Evolutionary conservation across 352 stramenopile genomes (phyloP).

Genomic region (Phytophthora pinifolia): DNA sequence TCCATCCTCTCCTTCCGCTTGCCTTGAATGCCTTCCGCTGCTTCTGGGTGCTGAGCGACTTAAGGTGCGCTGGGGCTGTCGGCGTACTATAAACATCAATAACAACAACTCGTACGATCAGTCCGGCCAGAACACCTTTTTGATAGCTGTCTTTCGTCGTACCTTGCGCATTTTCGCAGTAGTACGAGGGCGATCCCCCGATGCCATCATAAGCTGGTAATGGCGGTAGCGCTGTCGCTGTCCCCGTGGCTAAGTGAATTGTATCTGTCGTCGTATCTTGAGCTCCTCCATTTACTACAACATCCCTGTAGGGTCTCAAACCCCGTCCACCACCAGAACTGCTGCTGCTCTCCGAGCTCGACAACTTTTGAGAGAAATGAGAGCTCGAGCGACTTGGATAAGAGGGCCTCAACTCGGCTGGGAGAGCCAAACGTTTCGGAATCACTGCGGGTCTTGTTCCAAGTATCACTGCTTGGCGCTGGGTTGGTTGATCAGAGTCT

Average conservation of each 20-base stretch:
- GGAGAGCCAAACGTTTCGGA: constrained; percentile 16
- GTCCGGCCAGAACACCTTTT: constrained; percentile 2
- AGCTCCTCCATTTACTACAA: neutral
- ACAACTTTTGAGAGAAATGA: neutral
- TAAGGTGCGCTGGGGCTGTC: constrained; percentile 2
- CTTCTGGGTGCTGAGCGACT: constrained; percentile 5
- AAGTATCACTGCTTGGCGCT: constrained; percentile 3
- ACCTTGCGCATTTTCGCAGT: constrained; percentile 58
- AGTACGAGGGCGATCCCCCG: constrained; percentile 78
- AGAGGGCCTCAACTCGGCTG: constrained; percentile 19
- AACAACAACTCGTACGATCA: constrained; percentile 9
- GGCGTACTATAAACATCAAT: constrained; percentile 20
- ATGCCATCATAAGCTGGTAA: constrained; percentile 81
- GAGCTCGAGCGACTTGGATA: constrained; percentile 3
- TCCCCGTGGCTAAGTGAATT: constrained; percentile 14
- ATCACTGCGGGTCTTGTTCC: neutral
- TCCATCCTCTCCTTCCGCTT: constrained; percentile 34
- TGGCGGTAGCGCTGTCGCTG: constrained; percentile 44
- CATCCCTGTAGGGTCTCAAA: constrained; percentile 4
- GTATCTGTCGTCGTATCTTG: constrained; percentile 1
- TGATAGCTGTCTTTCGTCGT: neutral
- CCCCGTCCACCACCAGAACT: constrained; percentile 1
- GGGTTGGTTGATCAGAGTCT: constrained; percentile 3
- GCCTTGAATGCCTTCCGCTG: constrained; percentile 6
- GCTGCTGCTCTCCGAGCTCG: constrained; percentile 2